Base-by-base conservation (phyloP, 1,139 yeast genomes). In the Candida buenavistaensis region DNA sequence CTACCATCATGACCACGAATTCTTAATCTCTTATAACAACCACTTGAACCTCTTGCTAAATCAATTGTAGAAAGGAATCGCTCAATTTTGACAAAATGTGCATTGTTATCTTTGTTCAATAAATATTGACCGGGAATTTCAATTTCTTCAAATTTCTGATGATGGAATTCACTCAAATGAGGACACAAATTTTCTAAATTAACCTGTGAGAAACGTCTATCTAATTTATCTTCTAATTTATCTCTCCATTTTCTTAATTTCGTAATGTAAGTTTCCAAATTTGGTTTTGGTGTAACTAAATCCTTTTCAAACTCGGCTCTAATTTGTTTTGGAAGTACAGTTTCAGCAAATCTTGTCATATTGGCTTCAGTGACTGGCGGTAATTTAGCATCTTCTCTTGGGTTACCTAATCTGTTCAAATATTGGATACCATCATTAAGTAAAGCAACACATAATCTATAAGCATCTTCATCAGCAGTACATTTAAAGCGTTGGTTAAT, bases 91-190 rank as follows among this genome's bases (percentile, higher is more conserved):
- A 88, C 77, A 56, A 94, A 94, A 57, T 90, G 96, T 28, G 78
- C 68, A 56, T 89, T 92, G 55, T 72, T 84, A 51, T 90, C 97
- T 54, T 82, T 84, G 56, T 84, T 82, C 59, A 82, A 62, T 51
- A 90, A 68, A 54, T 92, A 92, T 55, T 94, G 99, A 1, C 99
- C 98, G 0, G 98, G 98, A 39, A 94, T 82, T 57, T 94, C 98
- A 42, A 94, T 88, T 36, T 94, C 97, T 59, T 94, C 99, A 56
- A 92, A 94, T 63, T 89, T 90, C 57, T 92, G 98, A 57, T 92
- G 96, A 57, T 94, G 98, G 77, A 94, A 92, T 56, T 90, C 97
- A 57, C 95, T 85, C 56, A 94, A 71, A 49, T 90, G 97, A 17
- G 97, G 97, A 54, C 97, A 89, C 45, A 92, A 72, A 39, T 89